These are phyloP conservation scores for Aaosphaeria pasadenensis DNA, from an alignment of 2,329 filamentous ascomycete genomes.

Conservation along the genomic window DNA sequence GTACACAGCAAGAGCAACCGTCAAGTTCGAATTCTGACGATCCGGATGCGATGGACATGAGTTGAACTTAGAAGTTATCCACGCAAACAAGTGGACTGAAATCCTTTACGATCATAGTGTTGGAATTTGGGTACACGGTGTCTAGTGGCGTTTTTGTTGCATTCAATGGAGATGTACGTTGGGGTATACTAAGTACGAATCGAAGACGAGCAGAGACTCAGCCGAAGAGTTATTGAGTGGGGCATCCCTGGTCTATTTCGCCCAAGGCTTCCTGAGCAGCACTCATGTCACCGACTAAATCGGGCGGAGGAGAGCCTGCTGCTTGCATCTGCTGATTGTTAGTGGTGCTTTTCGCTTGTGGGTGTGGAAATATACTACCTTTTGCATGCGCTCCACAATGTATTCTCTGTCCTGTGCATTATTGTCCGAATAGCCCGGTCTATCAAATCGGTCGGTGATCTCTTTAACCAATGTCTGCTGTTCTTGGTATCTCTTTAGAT, in stretches of 20 bases:
- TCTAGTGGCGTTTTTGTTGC: no score
- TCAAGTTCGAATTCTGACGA: conserved; percentile 6
- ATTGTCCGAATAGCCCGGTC: conserved; percentile 74
- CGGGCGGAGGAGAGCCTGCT: conserved; percentile 82
- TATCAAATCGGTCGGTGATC: conserved; percentile 87
- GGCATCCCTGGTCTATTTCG: conserved; percentile 59
- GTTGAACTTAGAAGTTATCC: no score
- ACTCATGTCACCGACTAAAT: conserved; percentile 86
- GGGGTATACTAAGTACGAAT: not conserved
- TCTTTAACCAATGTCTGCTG: conserved; percentile 78
- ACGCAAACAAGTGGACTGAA: no score
- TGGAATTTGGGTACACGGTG: no score
- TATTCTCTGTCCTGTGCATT: conserved; percentile 81
- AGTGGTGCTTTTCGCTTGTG: conserved; percentile 4
- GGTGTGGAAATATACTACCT: conserved; percentile 53
- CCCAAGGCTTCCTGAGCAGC: conserved; percentile 68
- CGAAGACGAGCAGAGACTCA: conserved; percentile 2
- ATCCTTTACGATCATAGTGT: no score
- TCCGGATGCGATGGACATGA: conserved; percentile 38
- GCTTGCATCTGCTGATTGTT: conserved; percentile 78
- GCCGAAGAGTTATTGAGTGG: conserved; percentile 51
- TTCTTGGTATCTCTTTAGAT: conserved; percentile 75
- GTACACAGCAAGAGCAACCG: not conserved
- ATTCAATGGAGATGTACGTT: not conserved
- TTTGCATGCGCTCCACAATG: conserved; percentile 97